A percentile compares a stretch with the other conserved stretches of the same genome.
phyloP scores from a whole-genome alignment of 768 basidiomycete genomes.

The Postia placenta region DNA sequence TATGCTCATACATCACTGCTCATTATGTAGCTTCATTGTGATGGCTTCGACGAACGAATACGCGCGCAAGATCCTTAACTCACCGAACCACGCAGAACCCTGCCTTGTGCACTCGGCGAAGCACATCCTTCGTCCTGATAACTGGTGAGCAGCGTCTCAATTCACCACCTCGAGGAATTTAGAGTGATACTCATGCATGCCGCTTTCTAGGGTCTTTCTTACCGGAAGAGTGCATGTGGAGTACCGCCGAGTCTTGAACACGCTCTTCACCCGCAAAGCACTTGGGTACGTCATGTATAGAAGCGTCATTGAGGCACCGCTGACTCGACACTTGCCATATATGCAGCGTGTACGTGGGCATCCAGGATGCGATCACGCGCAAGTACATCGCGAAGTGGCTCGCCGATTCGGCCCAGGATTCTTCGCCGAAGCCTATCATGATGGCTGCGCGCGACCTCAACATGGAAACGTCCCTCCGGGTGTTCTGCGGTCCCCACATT shows the following conservation, averaged over 20 bases:
- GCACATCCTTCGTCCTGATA: conserved; percentile 74
- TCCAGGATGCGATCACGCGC: conserved; percentile 80
- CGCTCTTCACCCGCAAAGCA: conserved; percentile 90
- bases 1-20: too few species aligned
- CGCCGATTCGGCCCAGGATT: conserved; percentile 39
- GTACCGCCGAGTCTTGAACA: conserved; percentile 86
- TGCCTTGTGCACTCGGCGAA: conserved; percentile 93
- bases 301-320: not conserved
- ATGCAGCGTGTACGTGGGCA: conserved; percentile 69
- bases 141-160: conserved; percentile 51
- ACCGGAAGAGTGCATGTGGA: conserved; percentile 91
- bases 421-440: conserved; percentile 65
- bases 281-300: conserved; percentile 53
- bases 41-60: conserved; percentile 94
- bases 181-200: not conserved
- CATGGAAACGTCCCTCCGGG: conserved; percentile 94
- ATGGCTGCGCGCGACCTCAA: conserved; percentile 89
- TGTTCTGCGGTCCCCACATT: conserved; percentile 92
- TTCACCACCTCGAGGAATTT: not conserved
- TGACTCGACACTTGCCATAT: not conserved
- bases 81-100: conserved; percentile 87
- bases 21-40: conserved; percentile 79
- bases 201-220: conserved; percentile 94
- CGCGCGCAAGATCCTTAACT: conserved; percentile 93
- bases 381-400: conserved; percentile 76